Evolutionary conservation across 2,329 filamentous ascomycete species (phyloP).

Genomic region (Microcyclospora pomicola): DNA sequence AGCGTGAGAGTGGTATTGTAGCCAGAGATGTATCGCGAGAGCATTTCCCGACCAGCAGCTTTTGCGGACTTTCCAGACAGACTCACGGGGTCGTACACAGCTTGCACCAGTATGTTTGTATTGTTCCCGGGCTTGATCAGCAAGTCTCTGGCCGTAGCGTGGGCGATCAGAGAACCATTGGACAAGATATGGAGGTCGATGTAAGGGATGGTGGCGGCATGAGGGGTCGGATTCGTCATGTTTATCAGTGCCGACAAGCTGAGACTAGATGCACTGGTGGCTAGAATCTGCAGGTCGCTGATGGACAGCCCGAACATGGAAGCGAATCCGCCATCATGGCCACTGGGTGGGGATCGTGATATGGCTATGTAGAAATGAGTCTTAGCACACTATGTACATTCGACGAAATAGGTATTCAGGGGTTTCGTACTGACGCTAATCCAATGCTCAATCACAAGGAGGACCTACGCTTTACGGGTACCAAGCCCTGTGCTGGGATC

Average conservation of each 20-base stretch:
- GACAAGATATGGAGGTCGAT: slow-evolving; percentile 61
- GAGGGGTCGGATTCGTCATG: slow-evolving; percentile 79
- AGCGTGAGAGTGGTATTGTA: slow-evolving; percentile 70
- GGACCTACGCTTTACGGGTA: slow-evolving; percentile 86
- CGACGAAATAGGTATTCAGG: slow-evolving; percentile 1
- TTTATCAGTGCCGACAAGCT: slow-evolving; percentile 60
- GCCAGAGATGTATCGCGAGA: slow-evolving; percentile 80
- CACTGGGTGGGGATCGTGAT: slow-evolving; percentile 7
- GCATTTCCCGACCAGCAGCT: slow-evolving; percentile 52
- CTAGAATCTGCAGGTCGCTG: slow-evolving; percentile 55
- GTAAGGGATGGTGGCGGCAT: slow-evolving; percentile 70
- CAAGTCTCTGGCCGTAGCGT: slow-evolving; percentile 54
- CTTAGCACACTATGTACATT: slow-evolving; percentile 14
- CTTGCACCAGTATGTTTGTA: slow-evolving; percentile 50
- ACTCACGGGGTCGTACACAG: slow-evolving; percentile 58
- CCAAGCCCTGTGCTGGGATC: slow-evolving; percentile 68
- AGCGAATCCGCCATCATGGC: not conserved
- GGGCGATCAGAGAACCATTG: slow-evolving; percentile 61
- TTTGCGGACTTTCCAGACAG: slow-evolving; percentile 48
- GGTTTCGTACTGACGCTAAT: slow-evolving; percentile 2
- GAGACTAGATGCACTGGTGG: slow-evolving; percentile 58
- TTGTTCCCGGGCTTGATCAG: slow-evolving; percentile 57
- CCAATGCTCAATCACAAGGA: slow-evolving; percentile 1
- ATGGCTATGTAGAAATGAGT: slow-evolving; percentile 12
- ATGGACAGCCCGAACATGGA: slow-evolving; percentile 30